Evolutionary conservation across 2,329 filamentous ascomycete species (phyloP), one percentile per base, ranked within the genome.

Genomic region (Escovopsis weberi): DNA sequence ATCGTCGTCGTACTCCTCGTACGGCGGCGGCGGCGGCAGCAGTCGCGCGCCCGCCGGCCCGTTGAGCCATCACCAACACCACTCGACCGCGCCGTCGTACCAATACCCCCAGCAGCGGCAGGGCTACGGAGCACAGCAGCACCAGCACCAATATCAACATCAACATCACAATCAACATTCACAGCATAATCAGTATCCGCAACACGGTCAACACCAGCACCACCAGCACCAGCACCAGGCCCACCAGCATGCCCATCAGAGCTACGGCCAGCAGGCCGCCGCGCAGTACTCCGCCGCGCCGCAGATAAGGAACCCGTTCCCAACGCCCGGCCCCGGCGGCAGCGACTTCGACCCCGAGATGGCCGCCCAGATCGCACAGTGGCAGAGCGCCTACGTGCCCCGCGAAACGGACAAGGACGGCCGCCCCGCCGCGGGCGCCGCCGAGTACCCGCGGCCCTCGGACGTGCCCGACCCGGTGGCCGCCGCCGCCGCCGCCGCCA

Each of bases 331-430:
- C 51, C 43, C 51, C 51, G 52, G 59, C 43, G 53, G 52, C 46
- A 63, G 59, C 49, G 68, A 70, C 49, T 75, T 70, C 56, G 74
- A 94, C 54, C 78, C 85, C 3, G 86, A 94, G 51, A 82, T 85
- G 67, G 86, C 91, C 45, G 86, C 85, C 28, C 85, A 93, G 60
- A 88, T 95, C 47, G 87, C 88, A 39, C 85, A 94, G 61, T 95
- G 89, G 86, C 87, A 94, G 62, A 89, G 82, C 61, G 85, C 87
- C 26, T 94, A 94, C 61, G 75, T 78, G 48, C 72, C 70, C 40
- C 80, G 74, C 52, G 79, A 82, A 40, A 51, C 59, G 34, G 51
- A 51, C 47, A 55, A 53, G 49, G 41, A 59, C 56, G 43, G 68
- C 43, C 59, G 57, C 23, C 47, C 53, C 26, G 42, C 55, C 37